These are phyloP conservation scores for Rhizoctonia solani DNA, from an alignment of 1,284 basidiomycete species.

Conservation along the genomic window DNA sequence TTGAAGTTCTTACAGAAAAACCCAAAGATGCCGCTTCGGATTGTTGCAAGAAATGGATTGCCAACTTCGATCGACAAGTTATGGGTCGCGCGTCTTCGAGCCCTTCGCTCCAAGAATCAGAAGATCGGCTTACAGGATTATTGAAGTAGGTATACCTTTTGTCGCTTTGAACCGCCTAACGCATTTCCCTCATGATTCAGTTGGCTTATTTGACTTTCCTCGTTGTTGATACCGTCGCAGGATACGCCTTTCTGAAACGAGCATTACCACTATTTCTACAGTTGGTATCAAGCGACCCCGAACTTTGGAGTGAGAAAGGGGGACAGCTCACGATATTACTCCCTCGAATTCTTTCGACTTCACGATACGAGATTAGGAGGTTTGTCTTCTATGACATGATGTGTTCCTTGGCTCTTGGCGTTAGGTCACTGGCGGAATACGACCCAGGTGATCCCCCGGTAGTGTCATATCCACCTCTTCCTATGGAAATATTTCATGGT, in stretches of 20 bases:
- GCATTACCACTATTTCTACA: neutral
- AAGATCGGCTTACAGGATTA: neutral
- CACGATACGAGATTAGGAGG: constrained; percentile 17
- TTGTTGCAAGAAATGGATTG: constrained; percentile 2
- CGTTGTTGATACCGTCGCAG: neutral
- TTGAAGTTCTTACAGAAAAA: neutral
- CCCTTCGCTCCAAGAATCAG: neutral
- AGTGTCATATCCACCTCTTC: neutral
- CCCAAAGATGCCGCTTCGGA: neutral
- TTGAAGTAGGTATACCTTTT: constrained; percentile 2
- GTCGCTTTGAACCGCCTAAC: neutral
- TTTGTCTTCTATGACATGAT: constrained; percentile 25
- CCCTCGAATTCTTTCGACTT: neutral
- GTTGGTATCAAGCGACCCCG: neutral
- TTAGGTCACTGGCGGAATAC: constrained; percentile 5
- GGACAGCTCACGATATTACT: neutral
- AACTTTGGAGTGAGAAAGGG: neutral
- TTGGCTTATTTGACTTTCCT: constrained; percentile 16
- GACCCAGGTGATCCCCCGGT: neutral
- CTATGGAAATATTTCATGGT: constrained; percentile 14
- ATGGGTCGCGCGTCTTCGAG: neutral
- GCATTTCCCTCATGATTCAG: neutral
- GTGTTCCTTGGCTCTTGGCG: neutral
- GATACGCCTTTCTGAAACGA: constrained; percentile 3
- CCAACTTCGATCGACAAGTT: neutral